phyloP scores from a whole-genome alignment of 495 filamentous ascomycete genomes.

The Penicillium atrosanguineum region DNA sequence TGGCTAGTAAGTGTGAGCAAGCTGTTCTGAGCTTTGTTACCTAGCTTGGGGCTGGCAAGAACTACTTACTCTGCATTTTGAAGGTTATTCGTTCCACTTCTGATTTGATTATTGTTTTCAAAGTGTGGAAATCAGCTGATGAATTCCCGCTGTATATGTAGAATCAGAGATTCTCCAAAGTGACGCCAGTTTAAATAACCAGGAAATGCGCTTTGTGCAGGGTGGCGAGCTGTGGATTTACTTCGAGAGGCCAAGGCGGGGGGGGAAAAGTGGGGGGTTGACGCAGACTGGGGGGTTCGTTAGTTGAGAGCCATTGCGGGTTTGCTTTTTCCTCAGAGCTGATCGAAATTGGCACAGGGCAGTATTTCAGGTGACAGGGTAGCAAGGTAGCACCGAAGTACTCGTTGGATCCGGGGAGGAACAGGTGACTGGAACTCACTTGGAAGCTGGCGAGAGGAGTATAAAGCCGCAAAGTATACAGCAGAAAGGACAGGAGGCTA shows the following conservation, averaged over 20 bases:
- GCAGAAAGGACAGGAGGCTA: background rate
- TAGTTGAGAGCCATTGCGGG: slow-evolving; percentile 2
- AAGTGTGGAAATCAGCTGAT: background rate
- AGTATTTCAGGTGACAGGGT: background rate
- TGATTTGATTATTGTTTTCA: background rate
- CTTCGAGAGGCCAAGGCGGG: slow-evolving; percentile 8
- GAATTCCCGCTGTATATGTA: background rate
- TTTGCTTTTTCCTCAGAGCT: background rate
- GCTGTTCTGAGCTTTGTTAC: background rate
- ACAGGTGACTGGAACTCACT: background rate
- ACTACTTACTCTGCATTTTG: slow-evolving; percentile 26
- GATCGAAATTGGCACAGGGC: background rate
- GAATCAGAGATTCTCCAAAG: background rate
- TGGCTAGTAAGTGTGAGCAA: slow-evolving; percentile 41
- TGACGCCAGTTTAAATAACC: background rate
- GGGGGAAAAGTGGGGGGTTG: slow-evolving; percentile 17
- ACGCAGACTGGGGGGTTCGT: slow-evolving; percentile 3
- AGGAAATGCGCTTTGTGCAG: background rate
- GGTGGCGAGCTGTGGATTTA: slow-evolving; percentile 1
- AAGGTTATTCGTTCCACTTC: background rate
- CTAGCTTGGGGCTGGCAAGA: slow-evolving; percentile 7
- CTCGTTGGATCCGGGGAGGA: background rate
- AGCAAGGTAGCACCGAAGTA: background rate
- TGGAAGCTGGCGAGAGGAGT: background rate
- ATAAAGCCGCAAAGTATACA: background rate